Conservation (phyloP, 139 green algal genomes). For the Picochlorum sp. region DNA sequence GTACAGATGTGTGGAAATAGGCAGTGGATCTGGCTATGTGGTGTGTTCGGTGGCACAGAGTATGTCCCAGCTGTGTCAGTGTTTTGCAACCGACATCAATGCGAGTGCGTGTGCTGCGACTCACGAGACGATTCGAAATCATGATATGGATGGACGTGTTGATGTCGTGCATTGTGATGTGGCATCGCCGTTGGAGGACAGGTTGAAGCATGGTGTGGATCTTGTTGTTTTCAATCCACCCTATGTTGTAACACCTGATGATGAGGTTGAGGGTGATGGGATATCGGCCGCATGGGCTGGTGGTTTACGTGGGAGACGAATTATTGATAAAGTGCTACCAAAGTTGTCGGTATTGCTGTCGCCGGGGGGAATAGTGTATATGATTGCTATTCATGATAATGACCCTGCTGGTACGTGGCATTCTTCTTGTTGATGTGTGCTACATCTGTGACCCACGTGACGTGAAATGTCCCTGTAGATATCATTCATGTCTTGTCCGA, state of each 20-base stretch:
- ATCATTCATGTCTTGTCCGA: conserved; percentile 7
- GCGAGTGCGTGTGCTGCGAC: conserved; percentile 39
- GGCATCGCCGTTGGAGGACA: conserved; percentile 17
- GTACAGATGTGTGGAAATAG: conserved; percentile 64
- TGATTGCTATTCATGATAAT: conserved; percentile 75
- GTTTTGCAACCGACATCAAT: conserved; percentile 58
- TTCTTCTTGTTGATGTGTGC: too few relatives aligned
- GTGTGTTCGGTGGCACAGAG: conserved; percentile 52
- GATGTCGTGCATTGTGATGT: conserved; percentile 45
- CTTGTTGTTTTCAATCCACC: conserved; percentile 92
- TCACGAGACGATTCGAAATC: conserved; percentile 35
- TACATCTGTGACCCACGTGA: too few relatives aligned
- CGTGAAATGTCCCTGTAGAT: conserved; percentile 7
- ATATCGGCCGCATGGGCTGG: conserved; percentile 84
- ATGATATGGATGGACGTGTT: conserved; percentile 36
- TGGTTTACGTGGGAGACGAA: conserved; percentile 53
- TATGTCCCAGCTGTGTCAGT: neutral
- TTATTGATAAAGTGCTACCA: conserved; percentile 78
- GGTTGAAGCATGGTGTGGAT: conserved; percentile 34
- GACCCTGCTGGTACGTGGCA: conserved; percentile 32
- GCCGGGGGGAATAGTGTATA: conserved; percentile 40
- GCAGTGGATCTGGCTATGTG: conserved; percentile 78
- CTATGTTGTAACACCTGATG: conserved; percentile 89
- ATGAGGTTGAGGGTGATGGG: conserved; percentile 53
- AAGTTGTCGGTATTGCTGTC: conserved; percentile 48